Conservation (phyloP, 2,329 filamentous ascomycete species). For the Epichloe bromicola region DNA sequence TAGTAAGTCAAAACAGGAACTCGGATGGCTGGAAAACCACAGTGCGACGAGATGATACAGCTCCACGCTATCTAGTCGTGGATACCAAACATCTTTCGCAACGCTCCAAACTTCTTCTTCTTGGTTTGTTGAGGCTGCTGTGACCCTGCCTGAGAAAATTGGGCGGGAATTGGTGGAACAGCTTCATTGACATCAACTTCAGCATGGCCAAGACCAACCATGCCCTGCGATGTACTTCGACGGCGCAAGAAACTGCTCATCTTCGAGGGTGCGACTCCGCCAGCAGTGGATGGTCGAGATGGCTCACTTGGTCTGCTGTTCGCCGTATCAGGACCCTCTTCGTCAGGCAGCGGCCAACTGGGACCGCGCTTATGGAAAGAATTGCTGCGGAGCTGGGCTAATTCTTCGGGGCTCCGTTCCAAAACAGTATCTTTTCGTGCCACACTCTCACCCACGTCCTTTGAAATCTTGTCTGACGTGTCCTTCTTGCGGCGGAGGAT, state of each 20-base stretch:
- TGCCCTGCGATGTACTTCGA: conserved; percentile 24
- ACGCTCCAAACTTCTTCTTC: conserved; percentile 55
- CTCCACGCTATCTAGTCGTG: conserved; percentile 25
- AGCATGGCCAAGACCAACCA: conserved; percentile 10
- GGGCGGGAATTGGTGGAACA: conserved; percentile 3
- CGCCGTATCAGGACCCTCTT: conserved; percentile 17
- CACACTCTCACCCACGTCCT: conserved; percentile 41
- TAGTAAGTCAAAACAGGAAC: not conserved
- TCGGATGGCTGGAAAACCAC: not conserved
- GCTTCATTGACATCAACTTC: conserved; percentile 7
- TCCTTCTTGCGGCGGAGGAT: conserved; percentile 52
- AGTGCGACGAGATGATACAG: conserved; percentile 3
- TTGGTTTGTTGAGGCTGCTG: conserved; percentile 15
- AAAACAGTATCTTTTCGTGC: conserved; percentile 49
- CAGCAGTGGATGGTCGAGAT: conserved; percentile 23
- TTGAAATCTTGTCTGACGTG: conserved; percentile 37
- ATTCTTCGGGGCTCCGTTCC: conserved; percentile 43
- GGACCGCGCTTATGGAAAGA: conserved; percentile 16
- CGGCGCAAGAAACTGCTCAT: conserved; percentile 22
- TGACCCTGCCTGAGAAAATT: not conserved
- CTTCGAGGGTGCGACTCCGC: conserved; percentile 11
- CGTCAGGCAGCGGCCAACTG: conserved; percentile 22
- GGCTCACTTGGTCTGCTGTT: conserved; percentile 14
- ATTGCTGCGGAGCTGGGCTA: conserved; percentile 30
- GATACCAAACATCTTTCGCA: conserved; percentile 52